Evolutionary conservation across 2,329 filamentous ascomycete genomes (phyloP).

Genomic region (Plenodomus tracheiphilus): DNA sequence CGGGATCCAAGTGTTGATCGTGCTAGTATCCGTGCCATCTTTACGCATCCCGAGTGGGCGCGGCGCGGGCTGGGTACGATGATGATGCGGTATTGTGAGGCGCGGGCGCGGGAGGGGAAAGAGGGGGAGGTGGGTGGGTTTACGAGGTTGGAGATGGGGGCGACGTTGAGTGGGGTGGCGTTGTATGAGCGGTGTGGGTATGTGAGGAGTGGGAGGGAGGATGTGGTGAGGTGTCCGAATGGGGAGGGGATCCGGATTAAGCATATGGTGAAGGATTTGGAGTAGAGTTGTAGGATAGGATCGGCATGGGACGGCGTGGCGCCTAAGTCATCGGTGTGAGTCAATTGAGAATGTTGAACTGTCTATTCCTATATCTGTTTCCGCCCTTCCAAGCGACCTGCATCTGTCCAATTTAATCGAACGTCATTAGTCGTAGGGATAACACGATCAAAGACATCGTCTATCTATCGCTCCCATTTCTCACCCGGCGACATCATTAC

Average conservation of each 20-base stretch:
- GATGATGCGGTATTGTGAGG: slow-evolving; percentile 45
- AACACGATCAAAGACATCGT: no score
- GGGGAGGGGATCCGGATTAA: slow-evolving; percentile 37
- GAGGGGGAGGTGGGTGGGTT: slow-evolving; percentile 24
- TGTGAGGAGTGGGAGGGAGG: slow-evolving; percentile 36
- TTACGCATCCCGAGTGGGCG: slow-evolving; percentile 37
- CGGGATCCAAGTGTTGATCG: slow-evolving; percentile 33
- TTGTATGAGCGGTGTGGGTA: slow-evolving; percentile 44
- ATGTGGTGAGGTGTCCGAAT: slow-evolving; percentile 39
- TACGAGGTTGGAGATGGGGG: slow-evolving; percentile 39
- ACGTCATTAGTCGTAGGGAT: no score
- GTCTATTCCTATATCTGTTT: no score
- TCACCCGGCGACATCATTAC: no score
- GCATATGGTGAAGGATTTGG: slow-evolving; percentile 41
- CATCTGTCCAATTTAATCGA: no score
- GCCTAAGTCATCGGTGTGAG: no score
- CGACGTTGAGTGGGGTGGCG: slow-evolving; percentile 38
- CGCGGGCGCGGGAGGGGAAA: slow-evolving; percentile 24
- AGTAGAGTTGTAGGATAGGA: no score
- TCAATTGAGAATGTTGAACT: no score
- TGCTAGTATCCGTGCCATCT: slow-evolving; percentile 42
- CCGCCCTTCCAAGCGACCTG: no score
- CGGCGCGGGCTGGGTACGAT: slow-evolving; percentile 40
- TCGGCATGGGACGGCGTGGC: no score
- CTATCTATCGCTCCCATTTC: no score